Evolutionary conservation across 257 asterid species (phyloP).

Genomic region (Solanum sparsipilum): DNA sequence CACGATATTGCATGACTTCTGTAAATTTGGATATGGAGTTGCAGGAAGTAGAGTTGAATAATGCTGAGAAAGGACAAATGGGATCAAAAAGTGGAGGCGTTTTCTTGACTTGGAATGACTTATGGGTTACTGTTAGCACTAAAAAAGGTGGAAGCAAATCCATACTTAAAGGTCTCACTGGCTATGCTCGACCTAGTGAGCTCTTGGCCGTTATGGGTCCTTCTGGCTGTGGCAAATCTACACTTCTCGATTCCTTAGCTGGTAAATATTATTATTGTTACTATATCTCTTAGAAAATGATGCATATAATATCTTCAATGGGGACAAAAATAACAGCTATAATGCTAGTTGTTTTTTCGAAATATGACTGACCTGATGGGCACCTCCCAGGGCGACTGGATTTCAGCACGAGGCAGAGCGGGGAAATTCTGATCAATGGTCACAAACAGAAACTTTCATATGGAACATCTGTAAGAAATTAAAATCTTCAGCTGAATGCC

Average conservation of each 20-base stretch:
- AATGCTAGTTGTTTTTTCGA: neutral
- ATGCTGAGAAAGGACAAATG: neutral
- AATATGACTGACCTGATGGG: neutral
- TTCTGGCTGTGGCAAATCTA: constrained; percentile 18
- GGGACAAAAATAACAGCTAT: neutral
- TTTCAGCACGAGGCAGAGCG: constrained; percentile 10
- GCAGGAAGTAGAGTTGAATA: neutral
- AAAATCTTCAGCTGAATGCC: neutral
- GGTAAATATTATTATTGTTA: neutral
- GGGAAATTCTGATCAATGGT: constrained; percentile 17
- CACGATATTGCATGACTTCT: neutral
- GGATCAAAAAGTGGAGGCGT: neutral
- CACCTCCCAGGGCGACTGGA: constrained; percentile 7
- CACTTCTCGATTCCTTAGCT: constrained; percentile 14
- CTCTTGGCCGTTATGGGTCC: constrained; percentile 17
- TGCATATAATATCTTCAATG: neutral
- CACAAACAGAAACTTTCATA: constrained; percentile 11
- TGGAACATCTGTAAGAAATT: constrained; percentile 18
- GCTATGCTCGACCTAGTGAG: constrained; percentile 13
- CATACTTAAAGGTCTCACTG: constrained; percentile 15
- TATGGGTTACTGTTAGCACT: constrained; percentile 9
- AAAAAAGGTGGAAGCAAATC: neutral
- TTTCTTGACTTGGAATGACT: constrained; percentile 10
- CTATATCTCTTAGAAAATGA: neutral
- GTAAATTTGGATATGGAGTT: neutral